These are phyloP conservation scores for Coemansia asiatica DNA, from an alignment of 192 early-diverging fungal species.

Conservation along the genomic window DNA sequence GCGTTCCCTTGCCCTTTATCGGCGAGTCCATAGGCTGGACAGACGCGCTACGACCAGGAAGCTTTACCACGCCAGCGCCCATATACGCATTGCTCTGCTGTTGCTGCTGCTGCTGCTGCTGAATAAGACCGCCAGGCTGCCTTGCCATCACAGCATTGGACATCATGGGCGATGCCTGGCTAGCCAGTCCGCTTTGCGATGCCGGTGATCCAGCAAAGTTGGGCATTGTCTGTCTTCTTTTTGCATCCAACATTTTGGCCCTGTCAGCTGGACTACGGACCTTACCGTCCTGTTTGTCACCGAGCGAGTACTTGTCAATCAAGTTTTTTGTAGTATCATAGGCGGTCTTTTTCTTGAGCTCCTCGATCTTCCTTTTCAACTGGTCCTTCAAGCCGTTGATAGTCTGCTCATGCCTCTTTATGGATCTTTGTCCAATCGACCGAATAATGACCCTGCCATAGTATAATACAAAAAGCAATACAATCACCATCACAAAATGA, in stretches of 20 bases:
- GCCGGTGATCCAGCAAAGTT: conserved; percentile 69
- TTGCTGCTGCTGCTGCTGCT: conserved; percentile 1
- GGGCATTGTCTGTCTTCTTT: conserved; percentile 44
- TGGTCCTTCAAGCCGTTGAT: conserved; percentile 54
- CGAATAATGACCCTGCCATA: conserved; percentile 37
- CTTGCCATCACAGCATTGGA: neutral
- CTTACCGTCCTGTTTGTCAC: conserved; percentile 15
- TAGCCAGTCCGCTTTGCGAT: conserved; percentile 67
- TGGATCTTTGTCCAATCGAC: conserved; percentile 21
- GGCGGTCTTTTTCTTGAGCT: conserved; percentile 91
- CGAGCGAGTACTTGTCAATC: conserved; percentile 81
- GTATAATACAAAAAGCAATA: conserved; percentile 35
- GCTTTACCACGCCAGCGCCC: conserved; percentile 28
- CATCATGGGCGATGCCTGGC: conserved; percentile 57
- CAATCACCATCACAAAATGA: conserved; percentile 21
- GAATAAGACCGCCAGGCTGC: neutral
- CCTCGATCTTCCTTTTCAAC: conserved; percentile 79
- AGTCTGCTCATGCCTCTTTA: conserved; percentile 24
- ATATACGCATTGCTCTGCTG: neutral
- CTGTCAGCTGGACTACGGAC: neutral
- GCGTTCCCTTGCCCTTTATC: conserved; percentile 6
- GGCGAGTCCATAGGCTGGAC: conserved; percentile 12
- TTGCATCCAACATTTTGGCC: conserved; percentile 20
- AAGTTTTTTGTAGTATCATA: conserved; percentile 88
- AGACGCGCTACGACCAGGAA: conserved; percentile 16